Base-by-base conservation (phyloP, 148 eudicot genomes). In the Camellia granthamiana region DNA sequence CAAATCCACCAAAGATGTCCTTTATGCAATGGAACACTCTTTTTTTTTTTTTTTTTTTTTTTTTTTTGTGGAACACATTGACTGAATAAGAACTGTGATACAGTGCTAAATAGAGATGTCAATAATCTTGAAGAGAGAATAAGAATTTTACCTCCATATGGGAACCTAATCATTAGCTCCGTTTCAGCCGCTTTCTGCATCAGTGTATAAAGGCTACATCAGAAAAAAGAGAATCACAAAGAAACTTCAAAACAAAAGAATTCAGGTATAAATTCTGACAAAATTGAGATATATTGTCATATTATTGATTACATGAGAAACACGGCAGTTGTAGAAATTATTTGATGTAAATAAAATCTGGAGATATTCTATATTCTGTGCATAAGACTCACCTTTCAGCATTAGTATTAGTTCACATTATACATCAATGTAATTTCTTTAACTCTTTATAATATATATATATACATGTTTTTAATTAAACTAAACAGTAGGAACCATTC, bases 111-210 rank as follows among this genome's bases (percentile, higher is more conserved):
- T 58, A 42, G 49, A 38, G 66, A 75, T 13, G 59, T 54, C n/a
- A 21, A 61, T 42, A 18, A 41, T 6, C 61, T 9, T 30, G 10
- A 30, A 30, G 7, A 64, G 38, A 54, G 44, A 52, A 43, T 15
- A 38, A 58, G 69, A 44, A 76, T 18, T 80, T 82, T 64, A 89
- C 94, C 94, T 74, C 94, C 94, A 77, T 91, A 91, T 66, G 94
- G 89, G 75, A 86, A 91, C 75, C 83, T 91, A 42, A 90, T 86
- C 75, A 91, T 79, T 69, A 91, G 82, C 84, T 91, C 94, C 10
- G 89, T 89, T 72, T 91, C 94, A 78, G 94, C 89, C 59, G 94
- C 94, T 82, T 87, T 88, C 94, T 91, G 85, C 65, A 74, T 68
- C 60, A 77, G 55, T 21, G 42, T 42, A 64, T 18, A 47, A 13